A percentile compares a stretch with the other conserved stretches of the same genome.
Conservation (phyloP, 2,329 filamentous ascomycete genomes). For the Orbilia oligospora region DNA sequence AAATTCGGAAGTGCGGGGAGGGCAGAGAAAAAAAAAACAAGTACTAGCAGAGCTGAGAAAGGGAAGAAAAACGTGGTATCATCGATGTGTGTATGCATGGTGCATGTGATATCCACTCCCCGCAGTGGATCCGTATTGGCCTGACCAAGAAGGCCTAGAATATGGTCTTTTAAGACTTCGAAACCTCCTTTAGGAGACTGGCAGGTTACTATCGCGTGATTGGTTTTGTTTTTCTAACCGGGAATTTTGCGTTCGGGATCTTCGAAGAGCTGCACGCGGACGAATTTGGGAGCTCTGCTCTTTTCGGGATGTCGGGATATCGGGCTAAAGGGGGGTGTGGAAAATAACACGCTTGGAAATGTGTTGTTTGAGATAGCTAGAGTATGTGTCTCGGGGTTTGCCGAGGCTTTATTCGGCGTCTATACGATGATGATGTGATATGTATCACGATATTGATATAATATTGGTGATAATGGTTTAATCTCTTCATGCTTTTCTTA, state of each 20-base stretch:
- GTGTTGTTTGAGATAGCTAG: neutral
- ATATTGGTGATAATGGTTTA: too few species aligned
- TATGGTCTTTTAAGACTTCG: neutral
- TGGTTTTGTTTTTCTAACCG: neutral
- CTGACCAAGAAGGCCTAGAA: slow-evolving; percentile 1
- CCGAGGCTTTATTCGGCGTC: neutral
- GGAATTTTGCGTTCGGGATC: neutral
- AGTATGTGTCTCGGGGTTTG: slow-evolving; percentile 1
- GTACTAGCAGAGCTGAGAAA: too few species aligned
- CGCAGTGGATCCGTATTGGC: slow-evolving; percentile 13
- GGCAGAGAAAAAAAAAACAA: too few species aligned
- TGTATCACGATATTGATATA: too few species aligned
- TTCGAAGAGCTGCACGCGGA: neutral
- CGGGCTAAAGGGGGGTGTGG: slow-evolving; percentile 4
- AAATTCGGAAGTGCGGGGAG: slow-evolving; percentile 8
- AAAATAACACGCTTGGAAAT: slow-evolving; percentile 13
- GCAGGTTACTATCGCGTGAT: slow-evolving; percentile 17
- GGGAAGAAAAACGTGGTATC: neutral
- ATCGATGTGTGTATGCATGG: neutral
- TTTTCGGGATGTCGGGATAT: too few species aligned
- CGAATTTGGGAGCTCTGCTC: neutral
- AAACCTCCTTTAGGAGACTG: neutral
- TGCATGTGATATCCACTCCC: slow-evolving; percentile 11
- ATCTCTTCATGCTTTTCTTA: too few species aligned
- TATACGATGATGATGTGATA: neutral